Evolutionary conservation across 805 yeast species (phyloP).

Genomic region (Ogataea chonburiensis): DNA sequence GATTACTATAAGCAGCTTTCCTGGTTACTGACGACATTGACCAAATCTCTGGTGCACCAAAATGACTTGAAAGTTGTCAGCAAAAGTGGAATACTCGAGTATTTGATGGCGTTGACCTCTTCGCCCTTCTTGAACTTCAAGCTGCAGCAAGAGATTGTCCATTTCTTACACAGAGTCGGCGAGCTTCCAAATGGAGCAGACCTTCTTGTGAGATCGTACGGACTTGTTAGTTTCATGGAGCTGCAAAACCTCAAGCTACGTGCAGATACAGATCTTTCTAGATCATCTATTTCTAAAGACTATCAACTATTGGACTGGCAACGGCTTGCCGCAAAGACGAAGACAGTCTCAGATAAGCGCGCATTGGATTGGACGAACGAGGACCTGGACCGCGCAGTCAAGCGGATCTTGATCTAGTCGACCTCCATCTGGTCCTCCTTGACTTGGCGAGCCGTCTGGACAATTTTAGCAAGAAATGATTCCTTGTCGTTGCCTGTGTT

Average conservation of each 20-base stretch:
- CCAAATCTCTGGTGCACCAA: constrained; percentile 44
- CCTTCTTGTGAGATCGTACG: constrained; percentile 57
- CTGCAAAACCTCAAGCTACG: constrained; percentile 16
- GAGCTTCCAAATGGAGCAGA: constrained; percentile 58
- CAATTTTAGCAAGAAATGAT: constrained; percentile 26
- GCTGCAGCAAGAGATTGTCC: constrained; percentile 40
- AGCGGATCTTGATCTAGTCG: constrained; percentile 36
- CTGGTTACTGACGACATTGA: constrained; percentile 62
- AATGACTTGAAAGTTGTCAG: constrained; percentile 55
- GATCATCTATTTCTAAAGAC: constrained; percentile 14
- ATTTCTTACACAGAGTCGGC: constrained; percentile 47
- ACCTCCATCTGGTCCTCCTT: constrained; percentile 9
- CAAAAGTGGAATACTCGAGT: constrained; percentile 61
- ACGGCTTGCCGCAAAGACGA: constrained; percentile 46
- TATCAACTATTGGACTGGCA: constrained; percentile 43
- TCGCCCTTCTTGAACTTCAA: constrained; percentile 48
- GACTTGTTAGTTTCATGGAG: constrained; percentile 42
- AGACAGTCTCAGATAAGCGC: constrained; percentile 49
- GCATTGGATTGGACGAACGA: constrained; percentile 58
- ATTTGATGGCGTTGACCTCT: constrained; percentile 54
- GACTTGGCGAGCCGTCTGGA: constrained; percentile 22
- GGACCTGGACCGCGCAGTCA: constrained; percentile 46
- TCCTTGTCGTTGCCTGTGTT: constrained; percentile 21
- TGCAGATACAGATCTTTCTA: constrained; percentile 2
- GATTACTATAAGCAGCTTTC: constrained; percentile 55